These are phyloP conservation scores for Heteromeles arbutifolia DNA, from an alignment of 306 rosid species.

Conservation along the genomic window DNA sequence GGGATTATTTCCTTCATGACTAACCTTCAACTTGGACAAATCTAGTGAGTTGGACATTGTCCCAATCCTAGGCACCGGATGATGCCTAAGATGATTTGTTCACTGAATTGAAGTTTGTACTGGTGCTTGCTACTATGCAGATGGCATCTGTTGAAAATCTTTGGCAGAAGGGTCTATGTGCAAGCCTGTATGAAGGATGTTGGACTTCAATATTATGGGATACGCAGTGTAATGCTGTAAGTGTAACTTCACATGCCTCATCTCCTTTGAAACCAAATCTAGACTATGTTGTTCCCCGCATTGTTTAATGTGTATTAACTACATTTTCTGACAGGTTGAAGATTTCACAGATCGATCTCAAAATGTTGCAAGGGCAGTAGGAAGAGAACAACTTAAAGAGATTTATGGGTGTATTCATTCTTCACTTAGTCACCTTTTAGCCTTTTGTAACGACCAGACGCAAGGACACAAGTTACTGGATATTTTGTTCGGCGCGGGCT, in stretches of 20 bases:
- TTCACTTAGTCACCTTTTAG: background rate
- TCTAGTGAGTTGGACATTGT: too few species aligned
- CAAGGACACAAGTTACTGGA: slow-evolving; percentile 6
- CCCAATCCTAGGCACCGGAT: too few species aligned
- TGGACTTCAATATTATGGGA: slow-evolving; percentile 12
- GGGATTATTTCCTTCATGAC: too few species aligned
- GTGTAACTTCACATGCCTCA: background rate
- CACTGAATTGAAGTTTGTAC: background rate
- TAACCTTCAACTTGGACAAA: too few species aligned
- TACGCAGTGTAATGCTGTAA: background rate
- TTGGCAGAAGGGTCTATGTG: slow-evolving; percentile 8
- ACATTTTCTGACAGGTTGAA: slow-evolving; percentile 6
- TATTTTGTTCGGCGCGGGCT: background rate
- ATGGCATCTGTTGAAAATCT: slow-evolving; percentile 1
- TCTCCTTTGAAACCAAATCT: background rate
- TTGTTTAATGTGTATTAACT: background rate
- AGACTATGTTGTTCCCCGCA: background rate
- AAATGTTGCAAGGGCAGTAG: slow-evolving; percentile 7
- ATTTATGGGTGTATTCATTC: slow-evolving; percentile 1
- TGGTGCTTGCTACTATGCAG: background rate
- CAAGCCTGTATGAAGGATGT: slow-evolving; percentile 8
- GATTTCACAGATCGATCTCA: slow-evolving; percentile 3
- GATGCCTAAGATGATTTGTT: background rate
- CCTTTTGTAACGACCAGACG: background rate
- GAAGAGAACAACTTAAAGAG: background rate